Base-by-base conservation (phyloP, 139 green algal genomes). In the Chlamydomonas applanata region DNA sequence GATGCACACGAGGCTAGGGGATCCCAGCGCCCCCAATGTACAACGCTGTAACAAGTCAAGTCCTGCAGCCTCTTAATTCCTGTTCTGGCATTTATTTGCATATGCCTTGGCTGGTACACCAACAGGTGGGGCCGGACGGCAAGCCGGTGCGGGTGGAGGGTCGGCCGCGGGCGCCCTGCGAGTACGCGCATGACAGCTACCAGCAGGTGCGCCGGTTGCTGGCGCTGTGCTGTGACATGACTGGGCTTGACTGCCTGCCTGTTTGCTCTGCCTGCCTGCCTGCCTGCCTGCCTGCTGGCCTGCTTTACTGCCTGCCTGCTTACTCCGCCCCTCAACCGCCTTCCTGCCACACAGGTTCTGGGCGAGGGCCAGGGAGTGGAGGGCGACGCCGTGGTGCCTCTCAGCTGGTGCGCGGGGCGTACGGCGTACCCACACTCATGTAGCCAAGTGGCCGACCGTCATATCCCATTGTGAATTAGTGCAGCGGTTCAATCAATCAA, bases 381-480 rank as follows among this genome's bases (percentile, higher is more conserved):
- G 54, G 90, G 90, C 5, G 90, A 95, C 57, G 82, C 80, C 0
- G 90, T 95, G 25, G 90, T 95, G 25, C 90, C 90, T 20, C 69
- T 91, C 56, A 4, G n/a, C 61, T 77, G n/a, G n/a, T n/a, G n/a
- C n/a, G n/a, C n/a, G n/a, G n/a, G n/a, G n/a, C n/a, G n/a, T n/a
- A n/a, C n/a, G n/a, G n/a, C n/a, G n/a, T n/a, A n/a, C n/a, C n/a
- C n/a, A n/a, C n/a, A n/a, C n/a, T n/a, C n/a, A n/a, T n/a, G n/a
- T n/a, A n/a, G n/a, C n/a, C n/a, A n/a, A n/a, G n/a, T n/a, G n/a
- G n/a, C n/a, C n/a, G n/a, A n/a, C n/a, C n/a, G n/a, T n/a, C n/a
- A n/a, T n/a, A n/a, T n/a, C n/a, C n/a, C n/a, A n/a, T n/a, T n/a
- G n/a, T n/a, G n/a, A n/a, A n/a, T n/a, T n/a, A n/a, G n/a, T n/a